A percentile compares a stretch with the other conserved stretches of the same genome.
Conservation (phyloP, 2,329 filamentous ascomycete species). For the Pyrenochaeta sp. region DNA sequence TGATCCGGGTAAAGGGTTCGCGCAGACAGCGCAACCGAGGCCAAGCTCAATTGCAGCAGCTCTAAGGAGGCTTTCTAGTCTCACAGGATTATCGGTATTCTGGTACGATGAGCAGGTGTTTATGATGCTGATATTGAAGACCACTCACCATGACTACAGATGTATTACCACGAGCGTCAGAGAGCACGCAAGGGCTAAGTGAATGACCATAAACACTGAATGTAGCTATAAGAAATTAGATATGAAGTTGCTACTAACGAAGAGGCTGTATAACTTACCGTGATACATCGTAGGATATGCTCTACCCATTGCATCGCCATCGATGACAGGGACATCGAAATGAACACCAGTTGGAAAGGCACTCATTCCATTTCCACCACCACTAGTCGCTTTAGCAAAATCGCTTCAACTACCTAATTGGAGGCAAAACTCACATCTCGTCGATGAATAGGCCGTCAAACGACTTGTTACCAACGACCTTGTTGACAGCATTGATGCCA, state of each 20-base stretch:
- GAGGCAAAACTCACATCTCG: constrained; percentile 1
- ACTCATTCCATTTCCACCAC: constrained; percentile 7
- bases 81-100: background rate
- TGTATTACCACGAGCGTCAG: constrained; percentile 1
- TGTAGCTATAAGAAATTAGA: background rate
- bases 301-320: constrained; percentile 13
- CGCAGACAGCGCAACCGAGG: constrained; percentile 1
- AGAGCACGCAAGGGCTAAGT: background rate
- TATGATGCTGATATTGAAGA: no score
- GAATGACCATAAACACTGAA: constrained; percentile 2
- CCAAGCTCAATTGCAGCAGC: constrained; percentile 1
- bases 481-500: background rate
- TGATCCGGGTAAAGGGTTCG: constrained; percentile 2
- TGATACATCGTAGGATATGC: constrained; percentile 10
- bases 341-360: constrained; percentile 1
- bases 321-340: constrained; percentile 45
- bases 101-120: no score
- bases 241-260: background rate
- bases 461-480: background rate
- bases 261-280: constrained; percentile 3
- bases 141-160: constrained; percentile 4
- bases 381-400: no score
- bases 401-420: no score
- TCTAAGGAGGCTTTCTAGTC: constrained; percentile 2
- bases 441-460: background rate